Conservation (phyloP, 768 basidiomycete genomes). For the Boletus pseudopeckii region DNA sequence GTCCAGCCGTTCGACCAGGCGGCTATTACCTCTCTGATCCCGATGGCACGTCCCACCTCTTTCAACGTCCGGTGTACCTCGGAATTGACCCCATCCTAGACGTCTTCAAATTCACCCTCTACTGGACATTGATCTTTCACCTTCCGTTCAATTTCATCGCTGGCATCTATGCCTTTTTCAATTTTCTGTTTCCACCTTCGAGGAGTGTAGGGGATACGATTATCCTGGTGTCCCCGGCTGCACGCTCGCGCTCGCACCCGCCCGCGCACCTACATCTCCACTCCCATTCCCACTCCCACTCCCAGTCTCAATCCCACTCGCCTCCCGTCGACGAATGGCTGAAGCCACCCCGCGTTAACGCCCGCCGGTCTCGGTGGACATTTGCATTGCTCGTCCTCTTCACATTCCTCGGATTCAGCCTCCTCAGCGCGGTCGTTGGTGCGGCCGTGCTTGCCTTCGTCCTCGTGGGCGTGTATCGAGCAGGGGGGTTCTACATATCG, state of each 20-base stretch:
- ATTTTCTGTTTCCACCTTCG: slow-evolving; percentile 37
- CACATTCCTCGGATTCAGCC: slow-evolving; percentile 32
- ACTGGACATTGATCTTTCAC: slow-evolving; percentile 47
- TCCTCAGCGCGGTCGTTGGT: slow-evolving; percentile 38
- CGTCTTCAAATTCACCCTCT: slow-evolving; percentile 44
- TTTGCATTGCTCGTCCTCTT: slow-evolving; percentile 42
- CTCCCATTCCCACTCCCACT: not conserved
- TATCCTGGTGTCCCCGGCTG: not conserved
- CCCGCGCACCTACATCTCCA: not conserved
- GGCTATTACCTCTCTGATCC: slow-evolving; percentile 36
- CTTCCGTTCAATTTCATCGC: slow-evolving; percentile 39
- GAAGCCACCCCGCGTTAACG: slow-evolving; percentile 27
- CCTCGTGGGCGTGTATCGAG: slow-evolving; percentile 37
- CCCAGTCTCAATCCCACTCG: not conserved
- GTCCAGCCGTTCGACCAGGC: slow-evolving; percentile 29
- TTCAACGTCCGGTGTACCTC: too few relatives aligned
- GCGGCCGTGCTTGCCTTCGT: slow-evolving; percentile 39
- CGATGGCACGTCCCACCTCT: slow-evolving; percentile 22
- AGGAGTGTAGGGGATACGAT: slow-evolving; percentile 7
- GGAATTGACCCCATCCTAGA: slow-evolving; percentile 24
- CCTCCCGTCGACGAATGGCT: slow-evolving; percentile 7
- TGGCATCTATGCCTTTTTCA: slow-evolving; percentile 41
- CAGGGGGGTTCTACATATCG: slow-evolving; percentile 38
- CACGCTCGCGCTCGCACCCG: not conserved
- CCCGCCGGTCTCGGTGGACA: slow-evolving; percentile 35